Conservation (phyloP, 2,329 filamentous ascomycete genomes). For the Paradendryphiella salina region DNA sequence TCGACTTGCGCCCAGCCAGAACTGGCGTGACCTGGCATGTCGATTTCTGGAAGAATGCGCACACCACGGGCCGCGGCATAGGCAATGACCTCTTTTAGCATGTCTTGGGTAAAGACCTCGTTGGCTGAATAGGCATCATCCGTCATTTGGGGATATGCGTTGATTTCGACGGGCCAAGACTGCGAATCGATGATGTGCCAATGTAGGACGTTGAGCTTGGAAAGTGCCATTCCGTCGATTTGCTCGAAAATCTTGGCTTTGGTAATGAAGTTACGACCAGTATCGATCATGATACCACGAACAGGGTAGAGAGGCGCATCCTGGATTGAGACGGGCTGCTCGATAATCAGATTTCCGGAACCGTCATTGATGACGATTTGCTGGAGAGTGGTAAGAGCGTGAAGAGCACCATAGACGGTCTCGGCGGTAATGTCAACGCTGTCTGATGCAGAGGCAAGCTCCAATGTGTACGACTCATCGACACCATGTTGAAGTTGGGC, state of each 20-base stretch:
- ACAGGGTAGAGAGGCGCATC: constrained; percentile 58
- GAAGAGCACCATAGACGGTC: constrained; percentile 59
- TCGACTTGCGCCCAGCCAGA: constrained; percentile 62
- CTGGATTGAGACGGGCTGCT: constrained; percentile 57
- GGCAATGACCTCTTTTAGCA: constrained; percentile 51
- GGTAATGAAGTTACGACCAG: constrained; percentile 59
- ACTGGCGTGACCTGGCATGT: constrained; percentile 63
- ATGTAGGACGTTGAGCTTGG: constrained; percentile 62
- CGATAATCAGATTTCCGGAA: constrained; percentile 52
- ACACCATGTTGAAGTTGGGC: constrained; percentile 60
- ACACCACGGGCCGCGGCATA: constrained; percentile 60
- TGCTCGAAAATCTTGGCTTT: constrained; percentile 58
- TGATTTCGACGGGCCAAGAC: constrained; percentile 59
- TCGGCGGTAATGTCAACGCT: constrained; percentile 53
- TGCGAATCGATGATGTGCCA: constrained; percentile 62
- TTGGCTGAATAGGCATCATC: constrained; percentile 58
- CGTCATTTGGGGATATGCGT: constrained; percentile 56
- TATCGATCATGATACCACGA: constrained; percentile 60
- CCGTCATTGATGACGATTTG: constrained; percentile 58
- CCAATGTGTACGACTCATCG: constrained; percentile 60
- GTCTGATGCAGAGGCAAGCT: constrained; percentile 48
- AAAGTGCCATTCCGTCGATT: constrained; percentile 58
- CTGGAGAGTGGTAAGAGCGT: constrained; percentile 62
- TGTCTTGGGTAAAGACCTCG: constrained; percentile 52
- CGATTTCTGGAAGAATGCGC: constrained; percentile 64